phyloP scores from a whole-genome alignment of 192 early-diverging fungal species.

The Coemansia sp. region DNA sequence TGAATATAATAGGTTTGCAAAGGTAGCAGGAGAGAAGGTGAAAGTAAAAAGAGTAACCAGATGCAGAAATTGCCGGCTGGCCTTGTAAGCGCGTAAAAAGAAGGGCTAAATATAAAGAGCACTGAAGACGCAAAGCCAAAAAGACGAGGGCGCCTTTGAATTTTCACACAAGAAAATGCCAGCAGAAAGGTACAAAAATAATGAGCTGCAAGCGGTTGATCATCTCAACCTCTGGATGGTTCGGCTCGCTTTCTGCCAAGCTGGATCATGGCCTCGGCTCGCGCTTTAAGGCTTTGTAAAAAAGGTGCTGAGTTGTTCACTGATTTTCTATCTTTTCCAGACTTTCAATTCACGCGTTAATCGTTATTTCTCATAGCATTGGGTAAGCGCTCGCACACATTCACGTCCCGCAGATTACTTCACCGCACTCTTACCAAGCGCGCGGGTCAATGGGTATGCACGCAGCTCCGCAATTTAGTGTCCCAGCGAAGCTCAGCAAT shows the following conservation, averaged over 20 bases:
- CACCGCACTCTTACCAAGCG: background rate
- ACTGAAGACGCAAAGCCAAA: background rate
- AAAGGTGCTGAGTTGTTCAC: background rate
- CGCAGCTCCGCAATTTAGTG: conserved; percentile 4
- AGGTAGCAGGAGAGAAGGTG: conserved; percentile 4
- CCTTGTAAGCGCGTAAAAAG: conserved; percentile 7
- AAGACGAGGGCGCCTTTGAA: background rate
- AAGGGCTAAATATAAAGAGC: conserved; percentile 6
- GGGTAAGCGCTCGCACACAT: conserved; percentile 7
- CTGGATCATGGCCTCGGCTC: background rate
- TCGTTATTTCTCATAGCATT: conserved; percentile 1
- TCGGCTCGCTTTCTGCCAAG: conserved; percentile 2
- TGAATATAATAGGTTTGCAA: background rate
- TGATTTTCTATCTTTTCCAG: background rate
- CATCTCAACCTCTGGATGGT: background rate
- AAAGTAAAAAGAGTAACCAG: background rate
- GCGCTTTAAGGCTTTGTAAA: too few species aligned
- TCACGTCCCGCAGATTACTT: background rate
- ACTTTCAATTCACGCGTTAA: conserved; percentile 2
- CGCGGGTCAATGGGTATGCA: conserved; percentile 13
- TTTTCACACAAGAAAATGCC: conserved; percentile 1
- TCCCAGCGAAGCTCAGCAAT: background rate
- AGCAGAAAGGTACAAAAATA: background rate
- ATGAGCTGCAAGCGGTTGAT: background rate
- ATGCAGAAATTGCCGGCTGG: conserved; percentile 8